Base-by-base conservation (phyloP, 2,329 filamentous ascomycete genomes). In the Neonectria sp. region DNA sequence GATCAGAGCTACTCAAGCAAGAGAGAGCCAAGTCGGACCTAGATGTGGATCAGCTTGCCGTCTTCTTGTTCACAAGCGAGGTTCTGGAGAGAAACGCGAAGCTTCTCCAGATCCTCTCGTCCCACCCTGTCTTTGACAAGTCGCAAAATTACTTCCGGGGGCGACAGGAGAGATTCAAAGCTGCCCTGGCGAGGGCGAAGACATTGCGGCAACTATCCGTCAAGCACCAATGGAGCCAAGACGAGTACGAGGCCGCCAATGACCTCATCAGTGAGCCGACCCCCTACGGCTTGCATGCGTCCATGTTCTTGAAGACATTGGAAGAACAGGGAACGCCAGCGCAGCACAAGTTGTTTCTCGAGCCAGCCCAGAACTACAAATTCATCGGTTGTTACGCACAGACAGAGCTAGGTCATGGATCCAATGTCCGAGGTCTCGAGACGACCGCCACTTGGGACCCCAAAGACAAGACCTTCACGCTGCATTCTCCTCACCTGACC, bases 361-460 rank as follows among this genome's bases (percentile, higher is more conserved):
- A 92, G 76, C 88, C 84, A 43, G 92, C 92, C 1, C 84, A 89
- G 71, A 87, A 87, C 48, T 94, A 94, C 81, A 85, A 93, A 76
- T 89, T 90, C 74, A 92, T 94, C 71, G 93, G 93, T 60, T 95
- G 92, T 76, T 95, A 95, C 75, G 92, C 92, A 8, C 93, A 95
- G 80, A 95, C 93, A 0, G 93, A 95, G 80, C 83, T 95, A 46
- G 93, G 93, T 21, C 93, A 95, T 76, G 93, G 93, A 17, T 93
- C 90, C 17, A 95, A 95, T 72, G 93, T 94, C 1, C 85, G 91
- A 66, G 92, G 92, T 13, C 83, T 93, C 13, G 91, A 93, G 80
- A 93, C 91, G 0, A 92, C 89, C 0, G 92, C 92, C 1, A 93
- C 89, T 0, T 95, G 92, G 92, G 91, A 93, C 75, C 83, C 88